These are phyloP conservation scores for Epithemia pelagica DNA, from an alignment of 108 stramenopile genomes.

Conservation along the genomic window DNA sequence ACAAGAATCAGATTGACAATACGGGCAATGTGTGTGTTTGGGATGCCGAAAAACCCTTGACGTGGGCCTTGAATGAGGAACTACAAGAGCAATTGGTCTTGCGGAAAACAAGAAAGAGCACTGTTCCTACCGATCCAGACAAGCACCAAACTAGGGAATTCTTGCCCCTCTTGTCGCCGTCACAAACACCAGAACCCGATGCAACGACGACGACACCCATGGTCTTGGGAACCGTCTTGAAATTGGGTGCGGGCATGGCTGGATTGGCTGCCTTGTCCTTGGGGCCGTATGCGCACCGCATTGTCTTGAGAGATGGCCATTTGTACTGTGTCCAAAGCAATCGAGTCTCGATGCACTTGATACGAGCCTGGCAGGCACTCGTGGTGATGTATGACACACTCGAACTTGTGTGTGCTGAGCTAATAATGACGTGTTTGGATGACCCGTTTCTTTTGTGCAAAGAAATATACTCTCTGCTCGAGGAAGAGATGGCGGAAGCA, in stretches of 20 bases:
- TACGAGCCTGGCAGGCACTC: neutral
- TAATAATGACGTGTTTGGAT: too few relatives aligned
- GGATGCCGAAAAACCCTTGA: conserved; percentile 67
- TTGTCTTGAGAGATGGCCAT: conserved; percentile 72
- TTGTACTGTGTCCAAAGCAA: conserved; percentile 62
- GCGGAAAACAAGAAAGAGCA: conserved; percentile 7
- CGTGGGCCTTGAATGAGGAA: conserved; percentile 7
- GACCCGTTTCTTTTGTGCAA: too few relatives aligned
- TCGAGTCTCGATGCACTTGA: conserved; percentile 27
- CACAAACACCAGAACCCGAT: neutral
- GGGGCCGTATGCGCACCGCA: neutral
- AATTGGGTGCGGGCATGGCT: conserved; percentile 78
- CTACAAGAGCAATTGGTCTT: neutral
- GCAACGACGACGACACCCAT: neutral
- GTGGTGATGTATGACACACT: too few relatives aligned
- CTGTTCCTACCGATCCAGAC: neutral
- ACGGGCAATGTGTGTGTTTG: conserved; percentile 77
- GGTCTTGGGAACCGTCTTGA: conserved; percentile 24
- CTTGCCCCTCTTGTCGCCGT: neutral
- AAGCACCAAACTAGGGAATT: conserved; percentile 12
- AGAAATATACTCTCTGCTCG: too few relatives aligned
- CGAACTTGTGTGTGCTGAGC: too few relatives aligned
- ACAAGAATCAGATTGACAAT: conserved; percentile 57
- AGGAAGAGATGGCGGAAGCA: too few relatives aligned
- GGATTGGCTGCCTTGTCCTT: conserved; percentile 50